These are phyloP conservation scores for Ichthyophthirius multifiliis DNA, from an alignment of 169 alveolate genomes.

Conservation along the genomic window DNA sequence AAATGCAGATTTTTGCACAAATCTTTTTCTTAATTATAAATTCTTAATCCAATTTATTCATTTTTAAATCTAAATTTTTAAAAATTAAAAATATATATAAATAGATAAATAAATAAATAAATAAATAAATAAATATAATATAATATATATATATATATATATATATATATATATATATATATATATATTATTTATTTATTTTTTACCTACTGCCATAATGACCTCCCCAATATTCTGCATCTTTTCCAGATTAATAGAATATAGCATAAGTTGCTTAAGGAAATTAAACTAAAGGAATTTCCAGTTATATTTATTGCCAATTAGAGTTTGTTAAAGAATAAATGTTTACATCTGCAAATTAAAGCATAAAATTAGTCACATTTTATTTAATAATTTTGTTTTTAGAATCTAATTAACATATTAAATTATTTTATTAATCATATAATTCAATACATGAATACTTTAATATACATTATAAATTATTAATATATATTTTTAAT, in stretches of 20 bases:
- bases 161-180: too few species aligned
- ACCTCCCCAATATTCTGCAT: constrained; percentile 64
- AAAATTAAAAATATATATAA: background rate
- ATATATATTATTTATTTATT: too few species aligned
- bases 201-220: constrained; percentile 40
- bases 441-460: constrained; percentile 41
- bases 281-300: background rate
- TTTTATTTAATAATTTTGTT: background rate
- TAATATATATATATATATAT: too few species aligned
- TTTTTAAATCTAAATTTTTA: background rate
- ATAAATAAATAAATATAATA: too few species aligned
- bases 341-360: background rate
- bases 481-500: background rate
- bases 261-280: constrained; percentile 1
- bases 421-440: constrained; percentile 16
- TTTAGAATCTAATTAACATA: background rate
- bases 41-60: background rate
- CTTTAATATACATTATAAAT: background rate
- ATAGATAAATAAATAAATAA: background rate
- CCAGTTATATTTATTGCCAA: background rate
- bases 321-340: background rate
- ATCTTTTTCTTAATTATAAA: background rate
- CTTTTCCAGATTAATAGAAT: constrained; percentile 34
- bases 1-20: background rate
- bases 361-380: background rate